These are phyloP conservation scores for Stenocarpella maydis DNA, from an alignment of 2,329 filamentous ascomycete species.

Conservation along the genomic window DNA sequence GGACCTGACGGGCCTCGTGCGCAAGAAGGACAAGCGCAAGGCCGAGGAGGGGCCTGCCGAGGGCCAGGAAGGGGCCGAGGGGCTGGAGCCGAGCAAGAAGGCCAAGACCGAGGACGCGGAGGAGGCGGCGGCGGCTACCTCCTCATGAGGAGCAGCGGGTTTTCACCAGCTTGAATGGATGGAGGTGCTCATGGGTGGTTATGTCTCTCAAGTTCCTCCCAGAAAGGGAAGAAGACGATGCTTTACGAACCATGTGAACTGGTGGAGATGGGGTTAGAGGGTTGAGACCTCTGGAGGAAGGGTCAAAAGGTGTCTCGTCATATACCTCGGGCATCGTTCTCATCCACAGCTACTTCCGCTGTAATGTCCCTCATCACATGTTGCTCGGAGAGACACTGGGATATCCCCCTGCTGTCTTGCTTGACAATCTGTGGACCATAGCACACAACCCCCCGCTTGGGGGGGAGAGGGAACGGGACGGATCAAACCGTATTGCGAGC, in stretches of 20 bases:
- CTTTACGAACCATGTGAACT: too few relatives aligned
- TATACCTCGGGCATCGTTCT: not conserved
- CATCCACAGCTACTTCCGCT: not conserved
- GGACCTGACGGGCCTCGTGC: slow-evolving; percentile 77
- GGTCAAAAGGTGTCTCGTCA: not conserved
- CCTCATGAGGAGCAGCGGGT: not conserved
- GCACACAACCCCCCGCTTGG: not conserved
- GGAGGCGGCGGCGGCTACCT: not conserved
- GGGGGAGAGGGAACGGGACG: not conserved
- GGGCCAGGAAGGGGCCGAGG: slow-evolving; percentile 39
- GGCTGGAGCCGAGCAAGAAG: slow-evolving; percentile 48
- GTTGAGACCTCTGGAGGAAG: not conserved
- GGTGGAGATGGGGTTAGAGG: too few relatives aligned
- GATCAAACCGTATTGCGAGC: not conserved
- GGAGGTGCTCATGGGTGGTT: too few relatives aligned
- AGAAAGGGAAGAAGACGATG: too few relatives aligned
- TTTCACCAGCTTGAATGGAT: too few relatives aligned
- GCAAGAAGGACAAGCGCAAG: slow-evolving; percentile 66
- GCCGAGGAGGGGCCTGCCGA: slow-evolving; percentile 44
- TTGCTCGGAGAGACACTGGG: not conserved
- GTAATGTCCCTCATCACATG: not conserved
- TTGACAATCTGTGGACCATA: slow-evolving; percentile 25
- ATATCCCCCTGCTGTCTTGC: not conserved
- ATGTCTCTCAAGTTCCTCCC: too few relatives aligned
- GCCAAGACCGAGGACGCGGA: slow-evolving; percentile 43